Percentiles rank a stretch among this genome's conserved stretches.
These are phyloP conservation scores for Rutstroemia sp. DNA, from an alignment of 2,329 filamentous ascomycete species.

Conservation along the genomic window DNA sequence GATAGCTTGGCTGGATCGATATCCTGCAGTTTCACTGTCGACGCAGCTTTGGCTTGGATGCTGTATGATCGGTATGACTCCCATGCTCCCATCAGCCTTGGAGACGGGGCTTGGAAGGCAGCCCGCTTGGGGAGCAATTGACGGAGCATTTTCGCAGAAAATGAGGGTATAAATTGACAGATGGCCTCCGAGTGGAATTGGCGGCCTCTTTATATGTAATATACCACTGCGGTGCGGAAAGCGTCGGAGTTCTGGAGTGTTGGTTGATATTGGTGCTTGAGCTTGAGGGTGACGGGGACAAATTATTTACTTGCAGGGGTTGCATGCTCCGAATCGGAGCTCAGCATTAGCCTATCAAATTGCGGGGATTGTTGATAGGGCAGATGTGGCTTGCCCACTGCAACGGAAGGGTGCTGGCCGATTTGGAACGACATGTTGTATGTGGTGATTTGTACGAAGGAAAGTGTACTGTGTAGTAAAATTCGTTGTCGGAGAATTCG, in stretches of 20 bases:
- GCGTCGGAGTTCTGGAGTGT: background rate
- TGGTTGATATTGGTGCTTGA: background rate
- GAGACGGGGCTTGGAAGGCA: conserved; percentile 29
- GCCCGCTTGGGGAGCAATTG: conserved; percentile 37
- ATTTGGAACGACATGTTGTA: background rate
- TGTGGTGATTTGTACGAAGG: too few relatives aligned
- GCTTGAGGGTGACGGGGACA: background rate
- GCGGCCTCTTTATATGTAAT: background rate
- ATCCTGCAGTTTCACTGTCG: conserved; percentile 44
- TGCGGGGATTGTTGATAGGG: background rate
- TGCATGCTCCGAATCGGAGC: background rate
- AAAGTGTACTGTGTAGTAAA: too few relatives aligned
- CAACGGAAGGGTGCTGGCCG: background rate
- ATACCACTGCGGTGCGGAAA: background rate
- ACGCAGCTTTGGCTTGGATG: conserved; percentile 34
- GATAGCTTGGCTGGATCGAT: conserved; percentile 73
- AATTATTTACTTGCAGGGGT: background rate
- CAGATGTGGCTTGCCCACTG: background rate
- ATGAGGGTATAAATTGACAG: background rate
- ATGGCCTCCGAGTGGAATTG: background rate
- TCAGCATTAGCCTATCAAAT: background rate
- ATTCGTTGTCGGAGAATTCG: too few relatives aligned
- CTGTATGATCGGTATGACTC: conserved; percentile 39
- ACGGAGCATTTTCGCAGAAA: conserved; percentile 37
- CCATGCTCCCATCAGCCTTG: conserved; percentile 30